phyloP scores from a whole-genome alignment of 495 filamentous ascomycete genomes.

The Podospora fimiseda region DNA sequence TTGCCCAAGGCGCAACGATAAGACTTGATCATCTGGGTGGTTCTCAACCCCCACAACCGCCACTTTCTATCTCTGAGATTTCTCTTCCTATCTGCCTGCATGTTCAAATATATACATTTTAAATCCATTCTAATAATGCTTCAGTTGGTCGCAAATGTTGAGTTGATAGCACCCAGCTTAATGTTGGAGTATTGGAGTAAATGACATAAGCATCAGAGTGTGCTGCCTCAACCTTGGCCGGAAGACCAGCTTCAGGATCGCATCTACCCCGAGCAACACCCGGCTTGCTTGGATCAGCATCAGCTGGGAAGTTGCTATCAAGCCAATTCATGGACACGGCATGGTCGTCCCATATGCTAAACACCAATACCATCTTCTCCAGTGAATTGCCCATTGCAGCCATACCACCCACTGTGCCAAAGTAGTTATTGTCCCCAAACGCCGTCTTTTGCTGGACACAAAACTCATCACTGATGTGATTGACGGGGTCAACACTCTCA shows the following conservation, averaged over 20 bases:
- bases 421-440: conserved; percentile 53
- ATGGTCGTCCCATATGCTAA: conserved; percentile 68
- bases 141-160: conserved; percentile 21
- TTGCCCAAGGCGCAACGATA: no score
- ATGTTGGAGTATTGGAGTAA: conserved; percentile 69
- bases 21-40: no score
- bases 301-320: conserved; percentile 56
- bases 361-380: conserved; percentile 59
- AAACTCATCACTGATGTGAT: conserved; percentile 53
- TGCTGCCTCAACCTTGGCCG: conserved; percentile 46
- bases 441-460: conserved; percentile 54
- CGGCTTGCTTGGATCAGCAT: conserved; percentile 38
- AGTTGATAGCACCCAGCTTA: conserved; percentile 42
- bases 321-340: conserved; percentile 65
- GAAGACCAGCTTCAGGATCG: conserved; percentile 45
- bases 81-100: no score
- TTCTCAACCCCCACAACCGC: no score
- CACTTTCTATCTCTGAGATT: background rate
- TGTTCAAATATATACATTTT: no score
- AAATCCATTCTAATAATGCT: no score
- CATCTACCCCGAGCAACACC: conserved; percentile 61
- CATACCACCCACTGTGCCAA: conserved; percentile 51
- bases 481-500: conserved; percentile 42
- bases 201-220: conserved; percentile 48
- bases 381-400: conserved; percentile 49